Base-by-base conservation (phyloP, 2,329 filamentous ascomycete genomes). In the Lachnellula hyalina region DNA sequence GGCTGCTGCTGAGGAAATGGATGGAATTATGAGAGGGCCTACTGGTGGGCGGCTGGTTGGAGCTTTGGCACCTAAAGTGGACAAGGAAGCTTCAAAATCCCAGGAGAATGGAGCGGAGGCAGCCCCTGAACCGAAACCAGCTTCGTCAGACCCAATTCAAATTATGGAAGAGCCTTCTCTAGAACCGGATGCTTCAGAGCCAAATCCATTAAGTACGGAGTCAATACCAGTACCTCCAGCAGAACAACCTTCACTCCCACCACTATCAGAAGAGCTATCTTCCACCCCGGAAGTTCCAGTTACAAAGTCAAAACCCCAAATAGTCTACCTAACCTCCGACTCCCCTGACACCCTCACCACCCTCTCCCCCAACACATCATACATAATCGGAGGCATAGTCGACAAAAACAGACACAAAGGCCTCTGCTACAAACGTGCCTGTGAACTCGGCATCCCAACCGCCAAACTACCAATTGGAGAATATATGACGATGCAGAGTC, bases 381-480 rank as follows among this genome's bases (percentile, higher is more conserved):
- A 99, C 71, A 87, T 99, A 59, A 87, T 99, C 53, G 94, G 94
- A 36, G 94, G 93, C 0, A 78, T 99, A 36, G 94, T 99, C 25
- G 94, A 99, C 74, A 92, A 92, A 74, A 99, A 99, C 72, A 83
- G 94, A 45, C 87, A 99, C 72, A 99, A 99, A 75, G 91, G 90
- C 0, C 78, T 99, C 38, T 99, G 94, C 73, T 91, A 96, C 77
- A 87, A 86, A 64, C 80, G 87, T 15, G 94, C 94, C 0, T 77
- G 81, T 51, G 83, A 86, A 52, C 79, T 79, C 58, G 89, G 89
- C 0, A 83, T 99, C 64, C 86, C 87, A 60, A 97, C 94, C 0
- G 94, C 93, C 2, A 92, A 90, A 69, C 72, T 99, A 53, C 94
- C 94, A 0, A 97, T 99, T 65, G 90, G 91, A n/a, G 86, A 97